phyloP scores from a whole-genome alignment of 169 alveolate genomes.

The Eimeria praecox region DNA sequence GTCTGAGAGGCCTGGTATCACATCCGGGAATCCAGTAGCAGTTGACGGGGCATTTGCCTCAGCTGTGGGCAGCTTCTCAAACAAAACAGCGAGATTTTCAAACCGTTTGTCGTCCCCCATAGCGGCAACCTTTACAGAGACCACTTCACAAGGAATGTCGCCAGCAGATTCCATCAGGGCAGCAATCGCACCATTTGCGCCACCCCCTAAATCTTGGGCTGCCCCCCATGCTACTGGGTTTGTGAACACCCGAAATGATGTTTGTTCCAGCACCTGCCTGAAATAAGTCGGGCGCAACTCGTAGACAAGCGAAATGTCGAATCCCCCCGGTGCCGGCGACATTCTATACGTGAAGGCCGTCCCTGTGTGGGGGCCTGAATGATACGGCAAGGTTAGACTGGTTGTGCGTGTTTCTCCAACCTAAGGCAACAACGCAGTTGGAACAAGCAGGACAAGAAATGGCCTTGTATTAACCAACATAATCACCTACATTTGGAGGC shows the following conservation, averaged over 20 bases:
- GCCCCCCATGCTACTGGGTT: slow-evolving; percentile 43
- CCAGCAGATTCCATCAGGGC: slow-evolving; percentile 34
- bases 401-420: slow-evolving; percentile 31
- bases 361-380: slow-evolving; percentile 60
- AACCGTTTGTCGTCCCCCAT: not conserved
- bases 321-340: slow-evolving; percentile 69
- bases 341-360: slow-evolving; percentile 50
- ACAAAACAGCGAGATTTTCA: slow-evolving; percentile 18
- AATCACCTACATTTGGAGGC: not conserved
- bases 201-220: slow-evolving; percentile 24
- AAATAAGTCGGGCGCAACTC: slow-evolving; percentile 40
- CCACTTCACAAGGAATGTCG: slow-evolving; percentile 30
- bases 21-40: slow-evolving; percentile 27
- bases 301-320: slow-evolving; percentile 42
- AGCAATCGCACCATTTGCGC: slow-evolving; percentile 47
- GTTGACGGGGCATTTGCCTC: slow-evolving; percentile 61
- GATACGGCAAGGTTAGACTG: slow-evolving; percentile 39
- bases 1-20: not conserved
- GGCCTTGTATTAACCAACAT: not conserved
- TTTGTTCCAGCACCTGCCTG: slow-evolving; percentile 32
- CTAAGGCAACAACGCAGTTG: slow-evolving; percentile 1
- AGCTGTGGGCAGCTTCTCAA: slow-evolving; percentile 63
- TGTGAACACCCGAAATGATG: slow-evolving; percentile 57
- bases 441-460: not conserved
- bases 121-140: not conserved